A percentile compares a stretch with the other conserved stretches of the same genome.
Conservation (phyloP, 2,329 filamentous ascomycete species). For the Aspergillus oerlinghausenensis region DNA sequence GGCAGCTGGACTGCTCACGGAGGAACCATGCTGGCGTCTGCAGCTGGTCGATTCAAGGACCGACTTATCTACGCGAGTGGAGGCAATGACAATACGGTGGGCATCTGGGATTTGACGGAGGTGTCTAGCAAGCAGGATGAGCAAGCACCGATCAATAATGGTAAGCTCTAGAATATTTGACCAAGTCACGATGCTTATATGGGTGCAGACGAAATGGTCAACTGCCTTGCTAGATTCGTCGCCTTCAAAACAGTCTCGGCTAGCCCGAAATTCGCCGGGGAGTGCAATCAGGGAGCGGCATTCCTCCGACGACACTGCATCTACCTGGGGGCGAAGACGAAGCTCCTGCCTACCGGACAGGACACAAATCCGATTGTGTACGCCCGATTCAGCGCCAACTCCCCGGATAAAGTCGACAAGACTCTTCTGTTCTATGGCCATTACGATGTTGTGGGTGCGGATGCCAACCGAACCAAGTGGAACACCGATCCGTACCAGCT, state of each 20-base stretch:
- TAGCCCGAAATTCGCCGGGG: constrained; percentile 76
- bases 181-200: constrained; percentile 7
- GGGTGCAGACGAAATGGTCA: constrained; percentile 54
- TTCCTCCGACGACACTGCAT: constrained; percentile 89
- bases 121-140: constrained; percentile 45
- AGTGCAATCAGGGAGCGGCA: constrained; percentile 87
- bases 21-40: constrained; percentile 81
- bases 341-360: constrained; percentile 79
- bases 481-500: constrained; percentile 82
- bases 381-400: constrained; percentile 77
- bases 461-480: constrained; percentile 79
- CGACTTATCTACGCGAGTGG: constrained; percentile 89
- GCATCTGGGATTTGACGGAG: constrained; percentile 75
- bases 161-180: constrained; percentile 28
- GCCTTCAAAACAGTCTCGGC: constrained; percentile 90
- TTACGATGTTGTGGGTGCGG: constrained; percentile 92
- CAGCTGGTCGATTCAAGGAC: constrained; percentile 63
- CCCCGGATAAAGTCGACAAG: constrained; percentile 63
- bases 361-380: constrained; percentile 87
- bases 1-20: constrained; percentile 77
- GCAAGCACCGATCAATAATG: constrained; percentile 53
- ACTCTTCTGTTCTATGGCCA: constrained; percentile 96
- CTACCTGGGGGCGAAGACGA: constrained; percentile 81
- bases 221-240: constrained; percentile 77
- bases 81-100: constrained; percentile 84